Evolutionary conservation across 768 basidiomycete genomes (phyloP).

Genomic region (Fibroporia radiculosa): DNA sequence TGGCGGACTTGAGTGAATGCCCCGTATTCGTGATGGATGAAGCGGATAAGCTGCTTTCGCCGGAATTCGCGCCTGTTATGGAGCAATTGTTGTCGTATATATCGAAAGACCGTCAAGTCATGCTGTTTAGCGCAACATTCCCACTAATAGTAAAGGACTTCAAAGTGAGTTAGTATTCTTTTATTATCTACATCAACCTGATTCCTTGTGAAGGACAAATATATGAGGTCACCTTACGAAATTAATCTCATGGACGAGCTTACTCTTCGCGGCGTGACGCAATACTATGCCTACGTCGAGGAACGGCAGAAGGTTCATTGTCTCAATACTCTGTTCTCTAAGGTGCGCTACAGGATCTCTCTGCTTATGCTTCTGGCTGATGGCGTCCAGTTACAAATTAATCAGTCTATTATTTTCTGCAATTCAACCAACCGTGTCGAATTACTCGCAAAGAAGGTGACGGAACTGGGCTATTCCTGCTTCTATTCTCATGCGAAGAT

Average conservation of each 20-base stretch:
- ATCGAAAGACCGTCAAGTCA: conserved; percentile 84
- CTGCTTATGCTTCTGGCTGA: not conserved
- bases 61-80: conserved; percentile 98
- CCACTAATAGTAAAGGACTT: conserved; percentile 99
- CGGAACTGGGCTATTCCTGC: conserved; percentile 98
- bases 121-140: conserved; percentile 99
- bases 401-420: conserved; percentile 99
- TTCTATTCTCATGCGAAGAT: conserved; percentile 99
- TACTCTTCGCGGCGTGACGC: conserved; percentile 95
- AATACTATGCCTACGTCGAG: conserved; percentile 99
- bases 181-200: conserved; percentile 8
- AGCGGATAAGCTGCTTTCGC: conserved; percentile 94
- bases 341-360: conserved; percentile 42
- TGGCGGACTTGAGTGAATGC: conserved; percentile 92
- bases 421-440: conserved; percentile 99
- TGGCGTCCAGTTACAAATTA: conserved; percentile 85
- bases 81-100: conserved; percentile 88
- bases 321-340: conserved; percentile 98
- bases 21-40: conserved; percentile 99
- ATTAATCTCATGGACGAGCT: conserved; percentile 99
- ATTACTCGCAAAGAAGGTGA: conserved; percentile 98
- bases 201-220: conserved; percentile 61
- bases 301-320: conserved; percentile 99
- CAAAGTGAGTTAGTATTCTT: conserved; percentile 49
- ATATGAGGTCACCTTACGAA: conserved; percentile 93